phyloP scores from a whole-genome alignment of 1,139 yeast genomes.

The Insectozyma bohioensis region DNA sequence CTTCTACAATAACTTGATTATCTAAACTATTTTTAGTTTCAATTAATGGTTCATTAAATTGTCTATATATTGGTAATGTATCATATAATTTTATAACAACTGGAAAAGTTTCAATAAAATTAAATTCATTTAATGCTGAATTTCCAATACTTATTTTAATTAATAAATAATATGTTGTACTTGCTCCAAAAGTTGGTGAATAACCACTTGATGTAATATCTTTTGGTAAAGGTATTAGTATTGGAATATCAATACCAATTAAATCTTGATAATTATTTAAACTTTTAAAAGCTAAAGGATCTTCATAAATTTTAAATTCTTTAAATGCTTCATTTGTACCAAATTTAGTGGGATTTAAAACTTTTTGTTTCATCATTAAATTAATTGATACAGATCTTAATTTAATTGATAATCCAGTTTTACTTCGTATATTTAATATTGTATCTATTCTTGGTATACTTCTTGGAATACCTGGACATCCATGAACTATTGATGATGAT shows the following conservation, averaged over 20 bases:
- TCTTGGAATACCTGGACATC: slow-evolving; percentile 65
- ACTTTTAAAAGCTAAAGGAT: slow-evolving; percentile 38
- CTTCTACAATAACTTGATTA: slow-evolving; percentile 41
- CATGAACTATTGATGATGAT: slow-evolving; percentile 50
- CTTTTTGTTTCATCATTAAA: slow-evolving; percentile 39
- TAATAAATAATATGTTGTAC: slow-evolving; percentile 35
- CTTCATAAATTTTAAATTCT: slow-evolving; percentile 36
- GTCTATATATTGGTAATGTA: slow-evolving; percentile 53
- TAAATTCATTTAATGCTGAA: slow-evolving; percentile 29
- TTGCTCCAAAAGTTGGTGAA: slow-evolving; percentile 40
- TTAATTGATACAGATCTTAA: slow-evolving; percentile 39
- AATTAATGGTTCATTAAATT: slow-evolving; percentile 50
- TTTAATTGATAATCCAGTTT: slow-evolving; percentile 37
- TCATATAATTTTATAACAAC: slow-evolving; percentile 51
- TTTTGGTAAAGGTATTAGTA: slow-evolving; percentile 57
- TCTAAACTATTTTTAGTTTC: slow-evolving; percentile 40
- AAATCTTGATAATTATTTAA: slow-evolving; percentile 35
- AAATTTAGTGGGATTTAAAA: slow-evolving; percentile 40
- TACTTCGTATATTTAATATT: slow-evolving; percentile 38
- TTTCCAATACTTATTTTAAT: slow-evolving; percentile 38
- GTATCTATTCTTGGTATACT: slow-evolving; percentile 54
- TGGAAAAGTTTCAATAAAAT: slow-evolving; percentile 41
- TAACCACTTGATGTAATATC: slow-evolving; percentile 50
- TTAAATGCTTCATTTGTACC: slow-evolving; percentile 41
- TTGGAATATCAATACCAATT: slow-evolving; percentile 59